These are phyloP conservation scores for Rhizophagus clarus DNA, from an alignment of 192 early-diverging fungal species.

Conservation along the genomic window DNA sequence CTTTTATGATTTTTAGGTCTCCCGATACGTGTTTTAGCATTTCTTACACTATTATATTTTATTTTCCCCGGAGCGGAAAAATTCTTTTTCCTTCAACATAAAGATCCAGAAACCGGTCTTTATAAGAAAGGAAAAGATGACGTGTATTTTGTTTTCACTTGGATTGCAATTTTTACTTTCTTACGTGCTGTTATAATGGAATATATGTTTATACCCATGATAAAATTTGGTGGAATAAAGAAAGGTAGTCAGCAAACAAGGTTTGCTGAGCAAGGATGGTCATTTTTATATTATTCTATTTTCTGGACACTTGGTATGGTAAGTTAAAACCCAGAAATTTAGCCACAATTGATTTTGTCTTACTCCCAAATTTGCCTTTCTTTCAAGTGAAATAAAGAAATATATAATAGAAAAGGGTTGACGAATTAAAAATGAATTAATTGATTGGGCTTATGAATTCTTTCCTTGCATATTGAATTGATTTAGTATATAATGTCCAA, in stretches of 20 bases:
- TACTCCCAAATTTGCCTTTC: not conserved
- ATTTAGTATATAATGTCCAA: constrained; percentile 64
- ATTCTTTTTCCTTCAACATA: constrained; percentile 42
- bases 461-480: not conserved
- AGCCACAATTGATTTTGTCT: not conserved
- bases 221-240: constrained; percentile 42
- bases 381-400: not conserved
- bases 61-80: constrained; percentile 32
- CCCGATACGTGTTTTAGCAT: not conserved
- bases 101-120: constrained; percentile 31
- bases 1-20: not conserved
- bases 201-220: constrained; percentile 49
- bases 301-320: constrained; percentile 69
- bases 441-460: not conserved
- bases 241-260: constrained; percentile 46
- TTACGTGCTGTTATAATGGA: constrained; percentile 60
- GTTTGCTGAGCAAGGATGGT: constrained; percentile 76
- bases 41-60: not conserved
- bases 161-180: constrained; percentile 67
- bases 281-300: constrained; percentile 61
- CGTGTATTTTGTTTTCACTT: constrained; percentile 62
- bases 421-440: not conserved
- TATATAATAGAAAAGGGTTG: too few species aligned
- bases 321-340: constrained; percentile 17
- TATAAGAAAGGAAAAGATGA: constrained; percentile 61